Base-by-base conservation (phyloP, 2,329 filamentous ascomycete species). In the Pyricularia pennisetigena region DNA sequence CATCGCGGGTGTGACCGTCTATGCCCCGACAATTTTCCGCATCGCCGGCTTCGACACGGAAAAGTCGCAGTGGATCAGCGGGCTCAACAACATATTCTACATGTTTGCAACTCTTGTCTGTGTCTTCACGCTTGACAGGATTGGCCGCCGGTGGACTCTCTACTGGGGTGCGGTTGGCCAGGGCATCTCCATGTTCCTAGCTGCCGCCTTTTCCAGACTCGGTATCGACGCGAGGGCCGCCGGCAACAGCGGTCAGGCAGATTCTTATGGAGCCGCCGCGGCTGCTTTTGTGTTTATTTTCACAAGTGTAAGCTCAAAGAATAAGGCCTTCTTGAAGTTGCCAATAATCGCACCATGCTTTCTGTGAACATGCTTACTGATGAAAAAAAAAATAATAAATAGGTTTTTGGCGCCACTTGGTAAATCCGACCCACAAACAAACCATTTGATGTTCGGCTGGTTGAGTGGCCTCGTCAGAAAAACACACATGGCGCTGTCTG, bases 231-330 rank as follows among this genome's bases (percentile, higher is more conserved):
- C 66, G 28, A 54, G 66, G 20, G 81, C 76, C 3, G 79, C 79
- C 0, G 81, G 81, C 8, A 79, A 86, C 23, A 69, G 77, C 0
- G 73, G 72, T 9, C 82, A 82, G 29, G 82, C 83, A 0, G 80
- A 79, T 35, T 79, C 80, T 0, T 88, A 85, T 66, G 87, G 87
- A 35, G 86, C 85, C 0, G 90, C 89, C 0, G 89, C 89, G 0
- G 89, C 87, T 0, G 86, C 86, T 0, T 90, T 92, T 77, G 87
- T 93, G 23, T 93, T 91, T 74, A 80, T 90, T 64, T 91, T 88
- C 75, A 90, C 87, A 0, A 62, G 59, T 16, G 59, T 62, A 12
- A 62, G 59, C 29, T 57, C 1, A 12, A 62, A 26, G 20, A n/a
- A 6, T 2, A 1, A 2, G 4, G 16, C 20, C 30, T 6, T 7